Conservation (phyloP, 768 basidiomycete genomes). For the Panaeolus papilionaceus region DNA sequence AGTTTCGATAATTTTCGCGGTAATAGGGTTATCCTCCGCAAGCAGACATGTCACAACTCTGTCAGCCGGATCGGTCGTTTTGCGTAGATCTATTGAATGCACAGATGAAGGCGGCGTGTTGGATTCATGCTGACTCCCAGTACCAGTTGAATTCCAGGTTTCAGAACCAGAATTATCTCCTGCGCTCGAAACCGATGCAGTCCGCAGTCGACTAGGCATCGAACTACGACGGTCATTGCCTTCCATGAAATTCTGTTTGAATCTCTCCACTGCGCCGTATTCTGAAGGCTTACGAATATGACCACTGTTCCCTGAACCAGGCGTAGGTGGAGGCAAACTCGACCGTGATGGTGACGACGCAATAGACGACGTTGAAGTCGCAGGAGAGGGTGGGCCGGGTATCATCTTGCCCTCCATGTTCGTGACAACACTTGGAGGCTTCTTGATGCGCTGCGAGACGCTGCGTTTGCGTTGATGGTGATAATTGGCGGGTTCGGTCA, state of each 20-base stretch:
- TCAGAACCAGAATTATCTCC: conserved; percentile 84
- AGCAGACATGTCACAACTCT: conserved; percentile 92
- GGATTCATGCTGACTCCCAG: conserved; percentile 60
- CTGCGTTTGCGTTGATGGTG: conserved; percentile 79
- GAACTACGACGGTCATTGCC: conserved; percentile 78
- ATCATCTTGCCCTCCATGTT: conserved; percentile 64
- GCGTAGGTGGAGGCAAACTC: conserved; percentile 73
- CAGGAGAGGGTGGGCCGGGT: conserved; percentile 89
- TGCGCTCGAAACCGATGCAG: conserved; percentile 83
- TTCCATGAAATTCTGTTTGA: conserved; percentile 85
- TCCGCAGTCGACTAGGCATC: conserved; percentile 87
- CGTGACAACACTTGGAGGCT: conserved; percentile 80
- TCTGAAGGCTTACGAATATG: conserved; percentile 91
- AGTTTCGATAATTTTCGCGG: conserved; percentile 96
- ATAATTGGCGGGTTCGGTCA: conserved; percentile 64
- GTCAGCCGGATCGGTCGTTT: conserved; percentile 79
- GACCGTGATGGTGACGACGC: conserved; percentile 88
- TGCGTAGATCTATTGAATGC: conserved; percentile 82
- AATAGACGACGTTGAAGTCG: conserved; percentile 90
- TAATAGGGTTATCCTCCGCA: conserved; percentile 98
- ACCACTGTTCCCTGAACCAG: conserved; percentile 56
- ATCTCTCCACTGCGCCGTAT: conserved; percentile 84
- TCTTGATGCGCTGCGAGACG: conserved; percentile 82
- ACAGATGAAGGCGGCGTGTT: conserved; percentile 84
- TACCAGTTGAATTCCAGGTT: conserved; percentile 68